phyloP scores from a whole-genome alignment of 1,139 yeast genomes.

The Suhomyces chickasaworum region DNA sequence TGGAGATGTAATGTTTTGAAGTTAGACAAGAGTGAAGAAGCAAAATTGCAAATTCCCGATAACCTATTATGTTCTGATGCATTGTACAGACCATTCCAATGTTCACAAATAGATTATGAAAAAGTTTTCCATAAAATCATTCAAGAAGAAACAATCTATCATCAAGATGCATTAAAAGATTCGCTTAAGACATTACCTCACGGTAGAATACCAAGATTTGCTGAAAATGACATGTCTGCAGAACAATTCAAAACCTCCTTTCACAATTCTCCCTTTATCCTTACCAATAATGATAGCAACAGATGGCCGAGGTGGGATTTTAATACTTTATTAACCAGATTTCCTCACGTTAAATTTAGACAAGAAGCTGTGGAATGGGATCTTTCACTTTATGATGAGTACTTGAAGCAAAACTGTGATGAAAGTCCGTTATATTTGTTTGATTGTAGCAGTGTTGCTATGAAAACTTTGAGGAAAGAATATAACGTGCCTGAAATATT shows the following conservation, averaged over 20 bases:
- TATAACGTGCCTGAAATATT: conserved; percentile 59
- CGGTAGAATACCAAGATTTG: conserved; percentile 50
- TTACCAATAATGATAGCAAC: conserved; percentile 37
- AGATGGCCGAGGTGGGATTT: conserved; percentile 77
- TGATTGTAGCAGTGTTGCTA: conserved; percentile 73
- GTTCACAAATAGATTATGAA: conserved; percentile 67
- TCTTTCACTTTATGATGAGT: conserved; percentile 59
- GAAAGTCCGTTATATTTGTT: conserved; percentile 84
- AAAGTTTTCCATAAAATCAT: conserved; percentile 49
- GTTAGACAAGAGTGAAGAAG: conserved; percentile 34
- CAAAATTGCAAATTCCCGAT: conserved; percentile 41
- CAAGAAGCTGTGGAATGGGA: conserved; percentile 89
- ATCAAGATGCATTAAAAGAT: conserved; percentile 25
- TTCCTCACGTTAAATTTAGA: conserved; percentile 64
- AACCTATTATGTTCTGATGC: conserved; percentile 54
- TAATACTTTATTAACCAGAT: conserved; percentile 48
- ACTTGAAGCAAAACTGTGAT: conserved; percentile 63
- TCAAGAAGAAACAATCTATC: conserved; percentile 44
- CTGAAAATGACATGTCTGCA: conserved; percentile 41
- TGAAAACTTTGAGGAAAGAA: conserved; percentile 55
- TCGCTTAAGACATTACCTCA: conserved; percentile 26
- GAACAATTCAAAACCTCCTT: conserved; percentile 49
- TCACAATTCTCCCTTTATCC: conserved; percentile 67
- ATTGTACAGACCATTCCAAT: conserved; percentile 76
- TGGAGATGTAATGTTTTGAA: conserved; percentile 70